Percentiles rank a stretch among this genome's conserved stretches.
phyloP scores from a whole-genome alignment of 768 basidiomycete genomes.

The Mycena pura region DNA sequence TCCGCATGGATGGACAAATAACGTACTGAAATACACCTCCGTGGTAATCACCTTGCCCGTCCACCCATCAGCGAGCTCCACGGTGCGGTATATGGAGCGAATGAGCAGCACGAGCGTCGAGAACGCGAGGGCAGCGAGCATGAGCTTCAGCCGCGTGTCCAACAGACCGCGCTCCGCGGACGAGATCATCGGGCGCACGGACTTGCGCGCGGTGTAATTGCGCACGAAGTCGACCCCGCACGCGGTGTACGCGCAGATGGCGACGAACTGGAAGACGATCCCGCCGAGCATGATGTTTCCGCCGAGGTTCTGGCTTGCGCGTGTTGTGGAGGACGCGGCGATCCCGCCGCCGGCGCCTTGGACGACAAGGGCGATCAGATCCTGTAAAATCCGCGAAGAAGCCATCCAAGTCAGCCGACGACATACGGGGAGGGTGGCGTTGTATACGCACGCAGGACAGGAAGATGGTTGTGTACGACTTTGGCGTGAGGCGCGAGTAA shows the following conservation, averaged over 20 bases:
- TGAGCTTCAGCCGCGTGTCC: conserved; percentile 19
- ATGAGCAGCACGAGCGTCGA: conserved; percentile 53
- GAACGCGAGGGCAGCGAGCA: conserved; percentile 45
- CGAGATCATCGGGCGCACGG: conserved; percentile 28
- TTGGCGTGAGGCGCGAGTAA: conserved; percentile 44
- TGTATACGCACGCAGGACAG: background rate
- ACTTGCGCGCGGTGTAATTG: conserved; percentile 44
- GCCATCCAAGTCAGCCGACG: too few species aligned
- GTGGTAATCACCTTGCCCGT: conserved; percentile 55
- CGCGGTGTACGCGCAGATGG: conserved; percentile 48
- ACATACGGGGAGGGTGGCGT: background rate
- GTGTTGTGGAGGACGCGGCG: conserved; percentile 38
- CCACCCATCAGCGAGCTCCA: conserved; percentile 61
- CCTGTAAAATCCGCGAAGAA: too few species aligned
- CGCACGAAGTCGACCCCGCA: conserved; percentile 53
- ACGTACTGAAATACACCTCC: conserved; percentile 49
- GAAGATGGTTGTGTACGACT: conserved; percentile 23
- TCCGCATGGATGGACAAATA: background rate
- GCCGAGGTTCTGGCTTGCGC: conserved; percentile 8
- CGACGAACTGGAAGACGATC: conserved; percentile 63
- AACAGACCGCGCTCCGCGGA: conserved; percentile 4
- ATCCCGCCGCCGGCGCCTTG: conserved; percentile 49
- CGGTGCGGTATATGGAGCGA: conserved; percentile 58
- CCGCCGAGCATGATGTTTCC: conserved; percentile 60
- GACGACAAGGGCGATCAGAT: conserved; percentile 44